Evolutionary conservation across 176 grass and related monocot genomes (phyloP).

Genomic region (Rhipidocladum racemiflorum): DNA sequence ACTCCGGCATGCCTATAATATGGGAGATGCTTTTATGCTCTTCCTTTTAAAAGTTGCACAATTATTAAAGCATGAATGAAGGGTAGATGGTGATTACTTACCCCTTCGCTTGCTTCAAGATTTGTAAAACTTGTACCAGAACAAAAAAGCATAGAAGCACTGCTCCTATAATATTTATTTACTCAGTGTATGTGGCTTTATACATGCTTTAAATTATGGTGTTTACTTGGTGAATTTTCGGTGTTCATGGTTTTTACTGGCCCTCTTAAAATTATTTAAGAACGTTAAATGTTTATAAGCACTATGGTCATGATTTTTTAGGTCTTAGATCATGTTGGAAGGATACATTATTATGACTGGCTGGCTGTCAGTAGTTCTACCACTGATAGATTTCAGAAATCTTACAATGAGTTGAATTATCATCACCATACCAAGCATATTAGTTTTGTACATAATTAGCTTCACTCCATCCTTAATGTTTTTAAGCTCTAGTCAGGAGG

Average conservation of each 20-base stretch:
- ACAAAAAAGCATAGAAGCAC: too few species aligned
- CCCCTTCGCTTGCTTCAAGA: too few species aligned
- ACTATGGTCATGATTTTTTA: background rate
- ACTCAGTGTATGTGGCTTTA: background rate
- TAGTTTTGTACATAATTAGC: background rate
- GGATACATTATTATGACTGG: background rate
- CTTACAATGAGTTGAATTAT: background rate
- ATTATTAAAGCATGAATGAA: too few species aligned
- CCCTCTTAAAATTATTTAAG: background rate
- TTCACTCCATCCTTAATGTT: background rate
- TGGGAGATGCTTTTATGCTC: too few species aligned
- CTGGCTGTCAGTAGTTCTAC: background rate
- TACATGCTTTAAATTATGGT: background rate
- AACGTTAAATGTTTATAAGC: background rate
- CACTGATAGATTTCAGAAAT: background rate
- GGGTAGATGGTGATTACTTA: too few species aligned
- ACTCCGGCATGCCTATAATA: slow-evolving; percentile 26
- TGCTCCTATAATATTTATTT: background rate
- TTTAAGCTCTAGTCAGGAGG: background rate
- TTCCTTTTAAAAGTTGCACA: too few species aligned
- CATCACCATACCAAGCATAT: background rate
- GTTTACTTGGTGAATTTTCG: background rate
- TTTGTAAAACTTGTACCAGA: too few species aligned
- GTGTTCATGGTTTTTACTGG: background rate
- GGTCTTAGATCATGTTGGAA: background rate